These are phyloP conservation scores for Eucalyptus erythrocorys DNA, from an alignment of 345 rosid genomes.

Conservation along the genomic window DNA sequence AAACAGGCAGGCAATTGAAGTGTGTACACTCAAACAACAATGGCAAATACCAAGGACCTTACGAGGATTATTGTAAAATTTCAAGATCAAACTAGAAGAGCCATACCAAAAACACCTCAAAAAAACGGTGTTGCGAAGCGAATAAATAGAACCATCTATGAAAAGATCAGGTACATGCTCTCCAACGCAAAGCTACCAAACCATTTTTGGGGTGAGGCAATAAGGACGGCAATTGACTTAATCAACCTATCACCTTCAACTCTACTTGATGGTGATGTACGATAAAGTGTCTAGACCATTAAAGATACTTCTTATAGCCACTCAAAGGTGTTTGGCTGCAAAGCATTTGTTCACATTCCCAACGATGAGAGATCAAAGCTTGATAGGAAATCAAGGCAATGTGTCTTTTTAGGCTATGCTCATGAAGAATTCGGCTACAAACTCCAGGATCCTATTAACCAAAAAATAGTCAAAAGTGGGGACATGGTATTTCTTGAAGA, in stretches of 20 bases:
- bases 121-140: fast-evolving
- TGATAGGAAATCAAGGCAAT: neutral
- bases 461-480: neutral
- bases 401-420: neutral
- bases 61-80: neutral
- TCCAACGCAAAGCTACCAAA: neutral
- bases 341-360: neutral
- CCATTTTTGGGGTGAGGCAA: neutral
- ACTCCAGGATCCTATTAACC: neutral
- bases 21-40: neutral
- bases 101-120: neutral
- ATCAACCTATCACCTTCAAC: neutral
- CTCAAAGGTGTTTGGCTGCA: neutral
- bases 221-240: neutral
- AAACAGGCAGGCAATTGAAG: neutral
- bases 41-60: neutral
- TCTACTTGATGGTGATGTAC: neutral
- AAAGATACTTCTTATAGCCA: neutral
- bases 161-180: neutral
- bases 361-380: neutral
- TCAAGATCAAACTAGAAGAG: neutral
- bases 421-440: neutral
- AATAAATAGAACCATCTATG: neutral
- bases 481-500: neutral
- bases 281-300: neutral